Evolutionary conservation across 306 rosid genomes (phyloP), one percentile per base, ranked within the genome.

Genomic region (peach (Prunus persica)): DNA sequence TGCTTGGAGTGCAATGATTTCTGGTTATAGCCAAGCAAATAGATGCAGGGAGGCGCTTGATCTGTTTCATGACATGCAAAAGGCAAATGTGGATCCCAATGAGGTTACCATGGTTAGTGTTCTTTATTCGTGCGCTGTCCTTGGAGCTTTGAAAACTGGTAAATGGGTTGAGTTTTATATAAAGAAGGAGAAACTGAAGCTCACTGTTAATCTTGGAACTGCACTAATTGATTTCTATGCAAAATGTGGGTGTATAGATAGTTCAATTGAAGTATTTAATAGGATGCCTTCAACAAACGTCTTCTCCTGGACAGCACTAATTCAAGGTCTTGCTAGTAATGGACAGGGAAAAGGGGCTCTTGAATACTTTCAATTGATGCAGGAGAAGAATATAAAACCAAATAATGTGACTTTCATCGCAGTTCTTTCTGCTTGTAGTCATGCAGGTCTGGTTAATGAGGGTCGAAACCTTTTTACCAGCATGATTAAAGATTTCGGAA

Each of bases 21-120:
- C 89, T 30, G 95, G 95, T 22, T 88, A 86, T 71, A 67, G 84
- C 58, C 92, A 86, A 78, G 89, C 83, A 7, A 82, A 88, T 57
- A 76, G 86, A 64, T 82, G 90, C 62, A 81, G 71, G 34, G 90
- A 90, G 69, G 92, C 92, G 15, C 90, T 90, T 67, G 72, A 45
- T 86, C 76, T 88, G 82, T 90, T 90, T 69, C 74, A 80, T 64
- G 84, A 84, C 72, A 88, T 86, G 92, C 91, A 84, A 19, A 83
- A 71, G 76, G 75, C 79, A 56, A 83, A 78, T 56, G 83, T 84
- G 46, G 84, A 90, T 46, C 88, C 95, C 9, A 88, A 83, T 46
- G 92, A 90, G 83, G 89, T 85, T 13, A 90, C 96, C 15, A 83
- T 90, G 96, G 92, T 90, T 45, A 84, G 91, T 62, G 89, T 86